Base-by-base conservation (phyloP, 2,329 filamentous ascomycete genomes). In the Hymenoscyphus salicellus region DNA sequence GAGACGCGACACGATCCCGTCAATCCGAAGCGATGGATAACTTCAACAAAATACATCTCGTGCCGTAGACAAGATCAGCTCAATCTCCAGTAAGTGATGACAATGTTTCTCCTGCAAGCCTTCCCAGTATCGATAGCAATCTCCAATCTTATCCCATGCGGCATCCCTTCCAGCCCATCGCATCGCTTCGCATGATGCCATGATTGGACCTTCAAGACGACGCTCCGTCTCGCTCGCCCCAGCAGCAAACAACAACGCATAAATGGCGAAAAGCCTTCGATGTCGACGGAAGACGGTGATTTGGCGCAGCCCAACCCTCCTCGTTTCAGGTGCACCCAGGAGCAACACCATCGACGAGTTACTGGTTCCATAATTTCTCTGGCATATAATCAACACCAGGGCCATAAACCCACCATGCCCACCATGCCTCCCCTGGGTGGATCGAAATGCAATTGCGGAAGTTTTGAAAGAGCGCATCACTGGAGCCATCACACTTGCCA, bases 251-350 rank as follows among this genome's bases (percentile, higher is more conserved):
- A 7, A 26, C 41, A 33, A 57, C 17, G 59, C 41, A 49, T 43
- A 14, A 57, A 43, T 14, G 14, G 63, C 58, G 46, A 58, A 28
- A 61, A 62, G 33, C 60, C 16, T 56, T 65, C 55, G 10, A 55
- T 38, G 43, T 36, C 63, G 20, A 57, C 41, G 30, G 36, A 28
- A 46, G 43, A 55, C n/a, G 6, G 63, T 65, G 63, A 65, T 65
- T 65, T 65, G 63, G 60, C 56, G 43, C 46, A 32, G 41, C 60
- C 30, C 62, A 60, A 60, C 60, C 33, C 57, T 33, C 58, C 30
- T 62, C 55, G 58, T 63, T 62, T 65, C 60, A 61, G 10, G 32
- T 38, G 33, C 32, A 16, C 11, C 46, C 58, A 62, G 46, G 41
- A 52, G 55, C 5, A 23, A 46, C 16, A 33, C 26, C 55, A 20